Base-by-base conservation (phyloP, 2,329 filamentous ascomycete genomes). In the Phaeophleospora eucalypticola region DNA sequence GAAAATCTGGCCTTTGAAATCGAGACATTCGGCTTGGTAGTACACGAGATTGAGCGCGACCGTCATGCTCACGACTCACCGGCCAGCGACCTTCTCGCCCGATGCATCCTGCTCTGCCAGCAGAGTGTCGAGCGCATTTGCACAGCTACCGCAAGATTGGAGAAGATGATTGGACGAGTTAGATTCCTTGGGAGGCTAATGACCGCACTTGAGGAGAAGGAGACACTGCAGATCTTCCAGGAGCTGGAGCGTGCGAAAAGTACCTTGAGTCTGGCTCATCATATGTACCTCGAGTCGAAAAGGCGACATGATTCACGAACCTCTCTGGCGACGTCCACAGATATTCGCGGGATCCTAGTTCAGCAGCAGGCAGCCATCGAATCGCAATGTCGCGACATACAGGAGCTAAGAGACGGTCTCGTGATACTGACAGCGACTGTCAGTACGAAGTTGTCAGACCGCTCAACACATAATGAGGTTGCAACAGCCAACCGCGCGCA, bases 1-100 rank as follows among this genome's bases (percentile, higher is more conserved):
- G 10, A 41, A 20, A 19, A 38, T 17, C 38, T 43, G 3, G 32
- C 20, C 1, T 45, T 20, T 19, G 40, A 34, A 15, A 34, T 49
- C 14, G 46, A 52, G 20, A 46, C 46, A n/a, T 27, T 41, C 12
- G 38, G 21, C 21, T 10, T 41, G 38, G 10, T 20, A 4, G 21
- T 41, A 4, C 21, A 41, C 19, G 21, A 41, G n/a, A 12, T 41
- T 17, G 38, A 29, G 16, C 20, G 24, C 10, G 9, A 20, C 14
- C 19, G 20, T 10, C n/a, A 21, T 10, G 14, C 14, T 9, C 17
- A 32, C 3, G 38, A 32, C 21, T 16, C 12, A 12, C 4, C 19
- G 7, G 20, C 29, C 10, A n/a, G 21, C 6, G 3, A 7, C 4
- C 19, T 41, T 6, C 14, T 41, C 10, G 16, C 12, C 9, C 38